phyloP scores from a whole-genome alignment of 2,329 filamentous ascomycete genomes.

The Mycosphaerella sp. region DNA sequence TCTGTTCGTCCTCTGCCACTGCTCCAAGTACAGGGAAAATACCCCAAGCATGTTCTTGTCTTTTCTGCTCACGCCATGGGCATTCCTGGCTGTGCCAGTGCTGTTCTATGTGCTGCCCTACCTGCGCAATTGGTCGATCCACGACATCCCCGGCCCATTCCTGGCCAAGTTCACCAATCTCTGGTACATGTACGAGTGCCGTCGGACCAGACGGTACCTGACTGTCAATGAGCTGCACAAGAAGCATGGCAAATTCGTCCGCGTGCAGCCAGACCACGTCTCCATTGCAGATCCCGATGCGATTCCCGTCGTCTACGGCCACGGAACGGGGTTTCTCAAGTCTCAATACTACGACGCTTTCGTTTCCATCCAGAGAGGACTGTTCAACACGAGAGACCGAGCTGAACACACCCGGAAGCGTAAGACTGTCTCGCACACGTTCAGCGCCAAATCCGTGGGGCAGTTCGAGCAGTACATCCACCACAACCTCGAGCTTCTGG shows the following conservation, averaged over 20 bases:
- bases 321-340: slow-evolving; percentile 48
- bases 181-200: slow-evolving; percentile 63
- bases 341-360: slow-evolving; percentile 84
- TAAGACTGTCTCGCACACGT: slow-evolving; percentile 82
- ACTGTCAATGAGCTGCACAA: slow-evolving; percentile 67
- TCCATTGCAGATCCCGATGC: slow-evolving; percentile 75
- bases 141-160: slow-evolving; percentile 56
- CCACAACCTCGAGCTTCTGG: slow-evolving; percentile 67
- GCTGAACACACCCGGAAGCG: slow-evolving; percentile 80
- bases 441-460: slow-evolving; percentile 70
- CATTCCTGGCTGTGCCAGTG: slow-evolving; percentile 46
- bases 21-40: too few relatives aligned
- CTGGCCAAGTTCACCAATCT: slow-evolving; percentile 66
- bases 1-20: too few relatives aligned
- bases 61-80: slow-evolving; percentile 41
- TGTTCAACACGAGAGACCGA: slow-evolving; percentile 85
- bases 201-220: slow-evolving; percentile 54
- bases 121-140: slow-evolving; percentile 51
- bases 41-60: slow-evolving; percentile 34
- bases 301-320: slow-evolving; percentile 69
- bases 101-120: slow-evolving; percentile 56
- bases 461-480: slow-evolving; percentile 80
- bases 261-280: slow-evolving; percentile 78
- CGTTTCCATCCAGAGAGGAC: slow-evolving; percentile 73
- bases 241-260: slow-evolving; percentile 69